Base-by-base conservation (phyloP, 495 filamentous ascomycete species). In the Aspergillus baeticus region DNA sequence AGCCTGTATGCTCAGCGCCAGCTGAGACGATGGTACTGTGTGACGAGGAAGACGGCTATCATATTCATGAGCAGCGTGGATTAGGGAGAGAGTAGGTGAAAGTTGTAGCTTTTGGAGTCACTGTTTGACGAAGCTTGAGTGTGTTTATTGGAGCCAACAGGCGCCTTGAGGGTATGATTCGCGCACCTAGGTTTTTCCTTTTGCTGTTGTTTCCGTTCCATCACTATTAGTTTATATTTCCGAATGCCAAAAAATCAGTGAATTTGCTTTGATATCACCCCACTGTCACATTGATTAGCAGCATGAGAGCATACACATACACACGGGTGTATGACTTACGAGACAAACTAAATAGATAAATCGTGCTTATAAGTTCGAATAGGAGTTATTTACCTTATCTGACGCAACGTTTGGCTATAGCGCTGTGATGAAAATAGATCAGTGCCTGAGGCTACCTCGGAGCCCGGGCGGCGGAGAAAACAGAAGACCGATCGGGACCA, bases 381-480 rank as follows among this genome's bases (percentile, higher is more conserved):
- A n/a, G n/a, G n/a, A n/a, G n/a, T n/a, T 29, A 29, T 4, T 29
- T 4, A 29, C 4, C 26, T 29, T 29, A 29, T 29, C 26, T 29
- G 26, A 29, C 3, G 26, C 26, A 29, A 29, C 26, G 26, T 29
- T 29, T 29, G 8, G 26, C 36, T 38, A 38, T 4, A 5, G 14
- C 15, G 36, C 26, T 29, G 26, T 8, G 26, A 29, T 37, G 5
- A 14, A 46, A 14, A 34, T 26, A 15, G 48, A 21, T 51, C 44
- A 21, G 17, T 64, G 71, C 71, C 69, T 72, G 59, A 72, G 66
- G 65, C 64, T 21, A 14, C n/a, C 31, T 64, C 62, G 59, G 60
- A n/a, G 17, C 45, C 61, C 59, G 59, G 59, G 33, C 58, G 61
- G 67, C 69, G 66, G 66, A 68, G 65, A 72, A 67, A 72, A 60